Conservation (phyloP, 2,329 filamentous ascomycete genomes). For the Paecilomyces variotii region DNA sequence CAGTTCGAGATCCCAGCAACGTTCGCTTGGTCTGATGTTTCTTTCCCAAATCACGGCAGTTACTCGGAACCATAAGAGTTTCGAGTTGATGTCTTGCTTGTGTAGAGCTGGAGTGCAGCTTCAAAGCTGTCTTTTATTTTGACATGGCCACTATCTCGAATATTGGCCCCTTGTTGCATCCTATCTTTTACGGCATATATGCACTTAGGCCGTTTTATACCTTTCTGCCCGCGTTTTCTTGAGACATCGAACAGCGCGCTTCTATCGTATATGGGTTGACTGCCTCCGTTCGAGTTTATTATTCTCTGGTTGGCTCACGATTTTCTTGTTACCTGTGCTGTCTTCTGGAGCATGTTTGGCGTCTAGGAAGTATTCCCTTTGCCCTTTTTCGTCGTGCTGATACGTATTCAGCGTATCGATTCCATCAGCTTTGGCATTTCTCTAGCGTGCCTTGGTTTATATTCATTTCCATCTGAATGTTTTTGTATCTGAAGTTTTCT, state of each 20-base stretch:
- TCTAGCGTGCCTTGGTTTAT: neutral
- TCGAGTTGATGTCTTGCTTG: neutral
- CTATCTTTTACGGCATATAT: neutral
- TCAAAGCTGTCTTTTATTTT: neutral
- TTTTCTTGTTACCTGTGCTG: neutral
- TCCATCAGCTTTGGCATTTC: neutral
- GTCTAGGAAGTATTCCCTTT: neutral
- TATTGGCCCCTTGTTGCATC: neutral
- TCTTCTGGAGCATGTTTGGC: neutral
- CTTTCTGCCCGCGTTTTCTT: neutral
- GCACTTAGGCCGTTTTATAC: neutral
- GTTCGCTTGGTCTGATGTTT: neutral
- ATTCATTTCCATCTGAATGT: neutral
- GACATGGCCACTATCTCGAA: neutral
- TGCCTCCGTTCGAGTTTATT: neutral
- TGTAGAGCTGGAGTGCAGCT: neutral
- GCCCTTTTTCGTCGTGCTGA: neutral
- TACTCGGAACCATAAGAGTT: neutral
- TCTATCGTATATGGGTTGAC: neutral
- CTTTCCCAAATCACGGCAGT: neutral
- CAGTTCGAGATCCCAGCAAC: neutral
- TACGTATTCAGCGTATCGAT: neutral
- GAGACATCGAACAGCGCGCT: neutral
- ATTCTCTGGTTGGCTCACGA: neutral
- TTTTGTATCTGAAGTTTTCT: neutral